These are phyloP conservation scores for Camellia japonica DNA, from an alignment of 148 eudicot genomes.

Conservation along the genomic window DNA sequence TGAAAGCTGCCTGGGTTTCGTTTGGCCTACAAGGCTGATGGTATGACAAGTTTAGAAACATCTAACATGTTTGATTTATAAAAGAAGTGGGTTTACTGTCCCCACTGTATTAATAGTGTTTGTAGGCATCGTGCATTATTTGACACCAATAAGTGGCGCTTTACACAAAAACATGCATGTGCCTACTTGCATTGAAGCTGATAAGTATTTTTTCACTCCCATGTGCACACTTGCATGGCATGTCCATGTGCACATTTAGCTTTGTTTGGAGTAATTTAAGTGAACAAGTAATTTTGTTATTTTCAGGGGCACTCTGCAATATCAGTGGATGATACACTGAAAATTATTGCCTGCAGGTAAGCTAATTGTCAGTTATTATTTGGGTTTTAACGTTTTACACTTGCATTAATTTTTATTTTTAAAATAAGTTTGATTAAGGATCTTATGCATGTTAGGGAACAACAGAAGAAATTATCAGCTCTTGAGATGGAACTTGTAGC, in stretches of 20 bases:
- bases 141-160: not conserved
- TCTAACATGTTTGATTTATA: not conserved
- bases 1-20: no score
- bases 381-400: not conserved
- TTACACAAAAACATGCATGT: not conserved
- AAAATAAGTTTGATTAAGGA: slow-evolving; percentile 1
- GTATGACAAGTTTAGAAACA: not conserved
- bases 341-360: slow-evolving; percentile 82
- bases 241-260: not conserved
- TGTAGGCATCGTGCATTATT: not conserved
- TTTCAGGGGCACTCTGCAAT: slow-evolving; percentile 63
- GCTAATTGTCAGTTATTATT: not conserved
- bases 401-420: not conserved
- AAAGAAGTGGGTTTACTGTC: not conserved
- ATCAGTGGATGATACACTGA: slow-evolving; percentile 78
- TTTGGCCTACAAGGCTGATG: no score
- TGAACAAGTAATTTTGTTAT: slow-evolving; percentile 7
- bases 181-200: not conserved
- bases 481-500: slow-evolving; percentile 74
- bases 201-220: not conserved
- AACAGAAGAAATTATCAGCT: slow-evolving; percentile 62
- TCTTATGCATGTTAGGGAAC: slow-evolving; percentile 60
- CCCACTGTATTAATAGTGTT: not conserved
- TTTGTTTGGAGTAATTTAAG: not conserved
- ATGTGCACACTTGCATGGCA: not conserved